Percentiles rank a stretch among this genome's conserved stretches.
These are phyloP conservation scores for Rutstroemia sp. DNA, from an alignment of 2,329 filamentous ascomycete genomes.

Conservation along the genomic window DNA sequence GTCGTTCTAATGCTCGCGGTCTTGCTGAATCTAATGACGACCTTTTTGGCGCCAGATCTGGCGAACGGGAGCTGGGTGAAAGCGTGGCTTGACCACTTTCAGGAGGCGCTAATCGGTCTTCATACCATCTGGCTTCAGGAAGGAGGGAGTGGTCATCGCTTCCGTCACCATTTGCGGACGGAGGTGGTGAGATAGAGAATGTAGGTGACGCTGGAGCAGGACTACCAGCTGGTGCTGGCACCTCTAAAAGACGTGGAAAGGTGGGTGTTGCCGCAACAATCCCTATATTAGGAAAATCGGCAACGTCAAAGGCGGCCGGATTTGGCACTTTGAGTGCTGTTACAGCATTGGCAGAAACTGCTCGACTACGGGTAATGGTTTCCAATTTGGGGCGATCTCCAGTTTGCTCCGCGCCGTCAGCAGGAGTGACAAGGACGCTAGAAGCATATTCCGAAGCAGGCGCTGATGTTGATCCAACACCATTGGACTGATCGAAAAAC, in stretches of 20 bases:
- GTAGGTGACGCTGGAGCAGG: conserved; percentile 32
- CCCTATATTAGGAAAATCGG: conserved; percentile 26
- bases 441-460: conserved; percentile 29
- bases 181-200: conserved; percentile 24
- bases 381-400: conserved; percentile 10
- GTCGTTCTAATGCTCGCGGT: conserved; percentile 15
- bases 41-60: neutral
- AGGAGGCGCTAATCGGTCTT: conserved; percentile 37
- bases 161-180: conserved; percentile 12
- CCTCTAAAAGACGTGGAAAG: conserved; percentile 28
- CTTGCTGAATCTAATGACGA: conserved; percentile 14
- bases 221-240: conserved; percentile 19
- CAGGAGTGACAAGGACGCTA: conserved; percentile 34
- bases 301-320: conserved; percentile 21
- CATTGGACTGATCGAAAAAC: conserved; percentile 26
- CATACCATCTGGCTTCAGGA: conserved; percentile 24
- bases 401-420: conserved; percentile 15
- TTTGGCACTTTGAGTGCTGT: conserved; percentile 10
- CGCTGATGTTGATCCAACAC: conserved; percentile 39
- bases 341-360: conserved; percentile 29
- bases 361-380: conserved; percentile 18
- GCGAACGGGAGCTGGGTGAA: conserved; percentile 1
- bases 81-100: conserved; percentile 31
- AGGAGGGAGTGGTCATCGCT: conserved; percentile 31
- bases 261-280: conserved; percentile 34